A percentile compares a stretch with the other conserved stretches of the same genome.
Evolutionary conservation across 306 rosid species (phyloP).

Genomic region (Vachellia collinsii): DNA sequence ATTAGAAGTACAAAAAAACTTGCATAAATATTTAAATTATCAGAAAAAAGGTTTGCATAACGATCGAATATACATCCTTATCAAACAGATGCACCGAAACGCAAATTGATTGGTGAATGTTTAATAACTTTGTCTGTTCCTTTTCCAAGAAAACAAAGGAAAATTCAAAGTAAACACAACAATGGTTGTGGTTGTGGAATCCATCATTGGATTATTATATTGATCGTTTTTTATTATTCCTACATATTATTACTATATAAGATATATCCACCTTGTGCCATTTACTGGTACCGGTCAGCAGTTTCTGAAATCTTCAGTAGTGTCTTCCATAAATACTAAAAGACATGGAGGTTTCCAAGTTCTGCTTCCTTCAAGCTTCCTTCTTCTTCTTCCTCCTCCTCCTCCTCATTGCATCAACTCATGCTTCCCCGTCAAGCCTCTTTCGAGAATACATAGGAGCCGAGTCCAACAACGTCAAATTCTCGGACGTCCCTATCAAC

Average conservation of each 20-base stretch:
- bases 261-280: neutral
- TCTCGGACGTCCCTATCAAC: slow-evolving; percentile 71
- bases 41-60: neutral
- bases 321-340: neutral
- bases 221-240: neutral
- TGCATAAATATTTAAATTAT: neutral
- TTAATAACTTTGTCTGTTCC: neutral
- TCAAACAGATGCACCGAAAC: neutral
- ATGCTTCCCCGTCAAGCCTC: slow-evolving; percentile 42
- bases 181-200: neutral
- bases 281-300: neutral
- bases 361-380: slow-evolving; percentile 37
- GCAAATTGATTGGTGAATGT: neutral
- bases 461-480: slow-evolving; percentile 62
- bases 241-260: neutral
- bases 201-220: neutral
- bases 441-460: slow-evolving; percentile 90
- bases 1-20: neutral
- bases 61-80: neutral
- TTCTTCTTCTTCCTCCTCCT: slow-evolving; percentile 26
- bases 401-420: slow-evolving; percentile 26
- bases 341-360: slow-evolving; percentile 22
- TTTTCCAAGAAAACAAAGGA: neutral
- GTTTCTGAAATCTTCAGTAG: neutral
- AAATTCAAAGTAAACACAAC: neutral